Evolutionary conservation across 129 eudicot genomes (phyloP), one percentile per base, ranked within the genome.

Genomic region (Dittrichia graveolens): DNA sequence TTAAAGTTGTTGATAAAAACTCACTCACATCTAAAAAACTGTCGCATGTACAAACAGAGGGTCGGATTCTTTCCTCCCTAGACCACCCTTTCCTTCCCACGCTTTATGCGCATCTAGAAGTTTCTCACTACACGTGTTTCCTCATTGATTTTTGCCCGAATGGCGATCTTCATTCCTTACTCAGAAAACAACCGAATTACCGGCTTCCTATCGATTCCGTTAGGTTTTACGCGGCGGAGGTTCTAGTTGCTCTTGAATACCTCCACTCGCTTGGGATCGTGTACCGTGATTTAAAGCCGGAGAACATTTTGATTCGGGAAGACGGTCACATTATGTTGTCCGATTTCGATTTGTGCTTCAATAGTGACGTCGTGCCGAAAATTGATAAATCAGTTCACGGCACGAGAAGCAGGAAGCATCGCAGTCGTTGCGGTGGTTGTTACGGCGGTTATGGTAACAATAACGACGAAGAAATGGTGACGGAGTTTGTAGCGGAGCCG

Each of bases 291-390:
- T 61, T 91, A 5, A 91, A 91, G 48, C 97, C 97, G 16, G 97
- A 91, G n/a, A 91, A 91, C 71, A 86, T 91, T 19, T 67, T 91
- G 53, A 83, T 91, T 15, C 90, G 92, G 0, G 97, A 86, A 18
- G 93, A 91, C 38, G 97, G 97, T n/a, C 97, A 91, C 82, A 79
- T 91, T 44, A 91, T 91, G 97, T 52, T 91, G 16, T 86, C 97
- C 2, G 97, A 91, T 83, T 91, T 91, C 47, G 97, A 91, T 73
- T 73, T 91, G 61, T 91, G 97, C 45, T 86, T 91, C 61, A 77
- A 54, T 15, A 72, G 89, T 3, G 93, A 88, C 4, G 79, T 88
- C 45, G 79, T 65, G 0, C 92, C 92, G 0, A 89, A 62, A 53
- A 58, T 89, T 24, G 96, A 83, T 13, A 56, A 42, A 13, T 49